Base-by-base conservation (phyloP, 2,329 filamentous ascomycete species). In the Neonectria coccinea region DNA sequence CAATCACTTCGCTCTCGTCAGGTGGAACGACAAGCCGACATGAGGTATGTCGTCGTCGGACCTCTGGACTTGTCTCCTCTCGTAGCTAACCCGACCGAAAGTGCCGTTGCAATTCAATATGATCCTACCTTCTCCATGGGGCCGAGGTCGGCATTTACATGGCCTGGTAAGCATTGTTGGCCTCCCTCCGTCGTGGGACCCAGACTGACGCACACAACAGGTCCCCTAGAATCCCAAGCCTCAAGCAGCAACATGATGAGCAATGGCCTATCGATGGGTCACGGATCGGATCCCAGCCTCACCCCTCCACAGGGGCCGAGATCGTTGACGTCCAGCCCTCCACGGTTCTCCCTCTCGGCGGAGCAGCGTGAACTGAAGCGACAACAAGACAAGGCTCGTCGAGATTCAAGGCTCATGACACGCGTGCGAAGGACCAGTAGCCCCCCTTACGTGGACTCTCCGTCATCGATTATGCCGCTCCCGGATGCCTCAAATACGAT, bases 321-420 rank as follows among this genome's bases (percentile, higher is more conserved):
- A 76, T 88, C 86, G 22, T 77, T 84, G 52, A 88, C 87, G 42
- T 84, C 84, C 22, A 90, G 88, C 77, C 87, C 88, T 27, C 86
- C 87, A 6, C 82, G 84, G 66, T 78, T 79, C 50, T 80, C 79
- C 41, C 81, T 89, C 73, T 87, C 86, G 6, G 79, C 86, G 7
- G 87, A 89, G 73, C 87, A 89, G 75, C 84, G 88, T 67, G 87
- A 89, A 72, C 75, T 89, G 45, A 89, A 88, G 78, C 83, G 87
- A 63, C 87, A 90, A 71, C 82, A 84, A 65, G 87, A 89, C 68
- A 85, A 85, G 69, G 85, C 82, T 48, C 84, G 88, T 62, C 82
- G 88, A 69, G 86, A 88, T 68, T 84, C 85, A 7, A 90, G 89
- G 74, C 75, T 85, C 16, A 80, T 82, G 3, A 75, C 78, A 9